Base-by-base conservation (phyloP, 805 yeast species). In the Nakazawaea peltata region DNA sequence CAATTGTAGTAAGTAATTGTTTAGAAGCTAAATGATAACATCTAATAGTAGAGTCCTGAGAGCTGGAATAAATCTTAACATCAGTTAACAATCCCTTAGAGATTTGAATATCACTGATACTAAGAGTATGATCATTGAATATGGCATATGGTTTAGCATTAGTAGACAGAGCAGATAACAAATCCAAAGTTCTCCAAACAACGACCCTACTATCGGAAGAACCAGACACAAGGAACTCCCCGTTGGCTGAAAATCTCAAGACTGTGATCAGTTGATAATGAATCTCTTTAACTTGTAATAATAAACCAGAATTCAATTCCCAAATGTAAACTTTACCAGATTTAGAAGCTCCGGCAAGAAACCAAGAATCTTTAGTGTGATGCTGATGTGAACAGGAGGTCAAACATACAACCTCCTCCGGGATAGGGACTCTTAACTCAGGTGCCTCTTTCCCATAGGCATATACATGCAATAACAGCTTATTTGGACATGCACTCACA, bases 321-420 rank as follows among this genome's bases (percentile, higher is more conserved):
- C 97, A 90, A 1, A 88, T 55, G 50, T 82, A 82, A 12, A 92
- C 43, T 44, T 77, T 72, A 10, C 97, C 97, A n/a, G 79, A 50
- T 40, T 63, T 51, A 35, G 92, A 68, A 41, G 90, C 87, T 29
- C 81, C 94, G 5, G 76, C 79, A 18, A 92, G 55, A 26, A 83
- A 51, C 69, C 81, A 79, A 4, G 43, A 32, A 18, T 45, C 43
- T 22, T 41, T 33, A 13, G 43, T 43, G n/a, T n/a, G n/a, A 13
- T 46, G 42, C 8, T 55, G 55, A 46, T 61, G 39, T 27, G 60
- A 63, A 45, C 60, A 60, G 4, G 73, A 47, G 0, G 71, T 61
- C 32, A 85, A 47, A 50, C 85, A 73, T 11, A 71, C 58, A 27
- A 88, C 56, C 35, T 74, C 75, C 54, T 85, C 97, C 0, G 97